Evolutionary conservation across 306 rosid genomes (phyloP).

Genomic region (Ammopiptanthus mongolicus): DNA sequence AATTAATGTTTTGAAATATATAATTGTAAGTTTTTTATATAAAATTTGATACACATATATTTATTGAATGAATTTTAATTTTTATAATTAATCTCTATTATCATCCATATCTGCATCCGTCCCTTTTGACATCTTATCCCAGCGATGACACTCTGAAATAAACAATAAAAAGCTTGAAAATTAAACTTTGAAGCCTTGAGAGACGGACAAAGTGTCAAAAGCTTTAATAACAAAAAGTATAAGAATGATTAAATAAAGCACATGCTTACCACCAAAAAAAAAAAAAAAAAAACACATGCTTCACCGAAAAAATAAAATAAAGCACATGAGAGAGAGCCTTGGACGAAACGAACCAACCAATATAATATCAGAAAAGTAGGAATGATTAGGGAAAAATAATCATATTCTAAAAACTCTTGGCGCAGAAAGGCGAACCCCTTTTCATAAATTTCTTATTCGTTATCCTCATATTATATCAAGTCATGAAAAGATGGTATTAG

Average conservation of each 20-base stretch:
- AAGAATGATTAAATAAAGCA: conserved; percentile 29
- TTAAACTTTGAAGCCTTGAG: conserved; percentile 31
- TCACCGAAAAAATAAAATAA: conserved; percentile 29
- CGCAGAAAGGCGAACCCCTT: conserved; percentile 32
- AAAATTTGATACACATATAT: too few species aligned
- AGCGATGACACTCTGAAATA: neutral
- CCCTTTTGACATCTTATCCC: too few species aligned
- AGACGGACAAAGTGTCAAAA: conserved; percentile 38
- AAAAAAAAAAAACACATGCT: too few species aligned
- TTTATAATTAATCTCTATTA: too few species aligned
- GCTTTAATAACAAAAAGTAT: conserved; percentile 7
- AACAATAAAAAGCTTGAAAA: conserved; percentile 19
- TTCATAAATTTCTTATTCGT: conserved; percentile 11
- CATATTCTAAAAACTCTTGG: conserved; percentile 26
- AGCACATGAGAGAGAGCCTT: too few species aligned
- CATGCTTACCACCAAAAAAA: too few species aligned
- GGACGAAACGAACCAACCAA: neutral
- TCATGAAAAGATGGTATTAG: neutral
- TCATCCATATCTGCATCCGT: too few species aligned
- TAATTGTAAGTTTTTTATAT: too few species aligned
- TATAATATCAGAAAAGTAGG: conserved; percentile 21
- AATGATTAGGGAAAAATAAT: conserved; percentile 40
- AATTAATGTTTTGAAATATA: too few species aligned
- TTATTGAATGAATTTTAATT: too few species aligned
- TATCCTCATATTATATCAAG: neutral